Base-by-base conservation (phyloP, 169 alveolate species). In the Plasmodium ovale region DNA sequence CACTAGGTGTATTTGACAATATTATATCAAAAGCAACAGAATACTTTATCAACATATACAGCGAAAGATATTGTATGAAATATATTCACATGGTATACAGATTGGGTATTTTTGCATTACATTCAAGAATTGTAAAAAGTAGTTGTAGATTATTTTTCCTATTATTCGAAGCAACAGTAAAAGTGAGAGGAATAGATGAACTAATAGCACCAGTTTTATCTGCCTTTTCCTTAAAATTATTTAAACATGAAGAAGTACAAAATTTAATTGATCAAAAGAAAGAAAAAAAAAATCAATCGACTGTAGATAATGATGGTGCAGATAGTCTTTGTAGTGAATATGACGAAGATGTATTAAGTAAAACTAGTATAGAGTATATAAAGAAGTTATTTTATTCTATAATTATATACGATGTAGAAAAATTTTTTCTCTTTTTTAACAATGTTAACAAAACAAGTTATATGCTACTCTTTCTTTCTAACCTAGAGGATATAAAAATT, bases 81-180 rank as follows among this genome's bases (percentile, higher is more conserved):
- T 79, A 79, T 27, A 79, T 65, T 14, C 89, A 79, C 25, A 79
- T 79, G 89, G 29, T 79, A 0, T 79, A 79, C 5, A 65, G 89
- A 10, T 79, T 79, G 21, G 89, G 89, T n/a, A 79, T 79, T 51
- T 79, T 79, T 68, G 89, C 89, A 10, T 49, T 79, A 58, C 89
- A 79, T 54, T 79, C 89, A 4, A 47, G n/a, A 79, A 79, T 79
- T 47, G 69, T 79, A 0, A 79, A 79, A 51, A 56, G 67, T 51
- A 65, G 82, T 29, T 79, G 82, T 31, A 79, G 64, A 21, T 47
- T 79, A 47, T 79, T 79, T 53, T 79, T 64, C 33, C 62, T 79
- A 19, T 21, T 79, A 14, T 79, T 79, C 39, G 89, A 79, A 47
- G 89, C 89, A 9, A 79, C 89, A 16, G 89, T 79, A 12, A 79